Base-by-base conservation (phyloP, 306 rosid genomes). In the Rosa persica region DNA sequence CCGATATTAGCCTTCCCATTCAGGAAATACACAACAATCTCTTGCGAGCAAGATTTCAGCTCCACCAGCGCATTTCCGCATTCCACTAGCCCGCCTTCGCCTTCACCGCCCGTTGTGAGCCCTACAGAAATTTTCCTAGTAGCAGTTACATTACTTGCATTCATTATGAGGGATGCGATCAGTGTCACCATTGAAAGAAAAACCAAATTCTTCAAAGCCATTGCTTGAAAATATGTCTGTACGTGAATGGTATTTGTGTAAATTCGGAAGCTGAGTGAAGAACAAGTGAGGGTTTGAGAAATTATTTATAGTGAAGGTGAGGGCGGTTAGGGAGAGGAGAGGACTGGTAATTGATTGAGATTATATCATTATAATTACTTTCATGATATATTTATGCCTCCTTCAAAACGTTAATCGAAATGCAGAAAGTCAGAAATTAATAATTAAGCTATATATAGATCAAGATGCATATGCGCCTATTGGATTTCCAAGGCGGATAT, bases 31-130 rank as follows among this genome's bases (percentile, higher is more conserved):
- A 34, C 16, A 46, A 80, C 58, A 11, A 87, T 82, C 72, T 87
- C 87, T 52, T 67, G 76, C 12, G 83, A 72, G 73, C 87, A 87
- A 2, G 83, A 87, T 74, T 78, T 80, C 36, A 84, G 67, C 70
- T 72, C 85, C 76, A 52, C 10, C 1, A 87, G 70, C 10, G 76
- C 79, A 44, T 70, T 64, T 81, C 82, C 83, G 83, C 88, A 84
- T 6, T 77, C 79, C 27, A 42, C 77, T 20, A 51, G 7, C 3
- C 71, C 67, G 22, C 49, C 73, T 70, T 70, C 15, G 13, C 60
- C 75, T 0, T 49, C 60, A 16, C 42, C 42, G 23, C 54, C 23
- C 9, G 70, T 6, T 48, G 72, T 34, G 30, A 30, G 2, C 36
- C 36, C 36, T 30, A 13, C 67, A 0, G 69, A 51, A 52, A 38